Evolutionary conservation across 805 yeast genomes (phyloP), one percentile per base, ranked within the genome.

Genomic region (Starmerella tilneyi): DNA sequence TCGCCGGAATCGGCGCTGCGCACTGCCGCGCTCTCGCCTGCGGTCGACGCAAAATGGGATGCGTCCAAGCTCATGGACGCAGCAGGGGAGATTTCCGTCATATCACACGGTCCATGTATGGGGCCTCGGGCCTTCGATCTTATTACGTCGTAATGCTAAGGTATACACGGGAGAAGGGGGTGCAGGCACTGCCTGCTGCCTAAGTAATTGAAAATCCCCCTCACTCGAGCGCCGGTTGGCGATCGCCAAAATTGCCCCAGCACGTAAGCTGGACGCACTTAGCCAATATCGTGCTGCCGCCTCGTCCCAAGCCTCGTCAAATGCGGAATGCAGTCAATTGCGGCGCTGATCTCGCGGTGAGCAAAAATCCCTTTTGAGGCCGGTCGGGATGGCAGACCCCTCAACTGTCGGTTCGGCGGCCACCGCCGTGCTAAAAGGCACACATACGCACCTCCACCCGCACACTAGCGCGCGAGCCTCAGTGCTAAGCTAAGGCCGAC

Each of bases 201-300:
- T 36, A 24, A 36, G 40, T 36, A 36, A 36, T 36, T 36, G 29
- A 24, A 36, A 36, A 36, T 23, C 24, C 40, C 40, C 40, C 40
- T 24, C 40, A 36, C 15, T 16, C 15, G 40, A 15, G 8, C 27
- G 11, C 27, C 26, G 15, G n/a, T 36, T 36, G 40, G 40, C 40
- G 40, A 36, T 36, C 40, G 30, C 30, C 40, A 23, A 6, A 11
- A 8, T 24, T 15, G 21, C 16, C 38, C 27, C 27, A 34, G 40
- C 40, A 36, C 40, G 40, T 36, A 36, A 36, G 40, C 40, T 23
- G 30, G 16, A 13, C 11, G 38, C 38, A 20, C 38, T n/a, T 11
- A 36, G 24, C 40, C 40, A 23, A 36, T 36, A 36, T 36, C 40
- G 30, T 24, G 40, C 40, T 23, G 21, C 40, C 29, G n/a, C 30